phyloP scores from a whole-genome alignment of 169 alveolate species.

The Theileria luwenshuni region DNA sequence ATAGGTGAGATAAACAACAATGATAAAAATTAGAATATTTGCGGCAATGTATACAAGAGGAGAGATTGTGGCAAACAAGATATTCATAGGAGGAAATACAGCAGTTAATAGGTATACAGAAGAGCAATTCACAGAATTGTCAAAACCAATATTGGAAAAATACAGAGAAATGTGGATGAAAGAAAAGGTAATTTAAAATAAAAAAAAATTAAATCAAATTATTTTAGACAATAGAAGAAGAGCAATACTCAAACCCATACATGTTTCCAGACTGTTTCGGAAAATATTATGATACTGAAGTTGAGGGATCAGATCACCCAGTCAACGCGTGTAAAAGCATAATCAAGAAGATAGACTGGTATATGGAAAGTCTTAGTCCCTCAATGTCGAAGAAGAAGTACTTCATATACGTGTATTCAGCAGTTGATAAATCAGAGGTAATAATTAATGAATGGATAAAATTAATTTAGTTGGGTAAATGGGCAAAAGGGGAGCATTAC shows the following conservation, averaged over 20 bases:
- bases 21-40: constrained; percentile 8
- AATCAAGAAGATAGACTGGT: constrained; percentile 60
- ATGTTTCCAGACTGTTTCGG: constrained; percentile 68
- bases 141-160: constrained; percentile 60
- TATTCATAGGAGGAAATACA: constrained; percentile 56
- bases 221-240: constrained; percentile 61
- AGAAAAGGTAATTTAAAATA: constrained; percentile 45
- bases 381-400: constrained; percentile 65
- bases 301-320: constrained; percentile 51
- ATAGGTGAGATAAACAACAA: constrained; percentile 6
- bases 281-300: constrained; percentile 31
- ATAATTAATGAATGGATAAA: constrained; percentile 27
- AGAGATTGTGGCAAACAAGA: constrained; percentile 28
- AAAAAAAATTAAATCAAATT: constrained; percentile 42
- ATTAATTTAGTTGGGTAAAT: constrained; percentile 67
- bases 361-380: constrained; percentile 61
- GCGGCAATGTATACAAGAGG: constrained; percentile 58
- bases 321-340: constrained; percentile 56
- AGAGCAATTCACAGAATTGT: constrained; percentile 54
- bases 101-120: constrained; percentile 52
- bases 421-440: constrained; percentile 68
- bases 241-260: constrained; percentile 65
- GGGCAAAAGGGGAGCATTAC: constrained; percentile 60
- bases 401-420: constrained; percentile 58
- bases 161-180: constrained; percentile 57